Conservation (phyloP, 169 alveolate species). For the Perkinsus chesapeaki region DNA sequence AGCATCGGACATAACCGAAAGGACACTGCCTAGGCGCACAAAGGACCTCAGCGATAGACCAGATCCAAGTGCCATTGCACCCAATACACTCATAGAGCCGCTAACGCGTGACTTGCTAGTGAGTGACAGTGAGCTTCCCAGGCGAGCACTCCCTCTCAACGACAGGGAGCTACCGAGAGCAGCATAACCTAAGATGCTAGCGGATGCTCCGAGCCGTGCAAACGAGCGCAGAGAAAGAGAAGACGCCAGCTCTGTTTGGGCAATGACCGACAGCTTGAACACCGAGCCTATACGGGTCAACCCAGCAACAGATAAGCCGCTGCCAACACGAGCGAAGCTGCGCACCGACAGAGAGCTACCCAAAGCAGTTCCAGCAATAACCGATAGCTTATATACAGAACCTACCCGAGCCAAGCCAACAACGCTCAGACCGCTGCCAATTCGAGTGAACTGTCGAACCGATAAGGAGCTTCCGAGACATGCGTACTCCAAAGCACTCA, state of each 20-base stretch:
- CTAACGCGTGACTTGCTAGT: neutral
- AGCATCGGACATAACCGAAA: neutral
- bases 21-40: neutral
- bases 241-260: neutral
- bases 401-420: neutral
- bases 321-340: neutral
- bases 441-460: neutral
- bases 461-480: neutral
- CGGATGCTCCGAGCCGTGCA: neutral
- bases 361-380: neutral
- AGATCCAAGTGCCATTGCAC: neutral
- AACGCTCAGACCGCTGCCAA: slow-evolving; percentile 4
- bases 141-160: neutral
- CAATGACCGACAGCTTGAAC: slow-evolving; percentile 4
- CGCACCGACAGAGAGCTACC: neutral
- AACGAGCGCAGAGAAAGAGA: neutral
- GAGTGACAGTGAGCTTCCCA: neutral
- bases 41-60: neutral
- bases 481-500: neutral
- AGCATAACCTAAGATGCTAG: neutral
- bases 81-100: neutral
- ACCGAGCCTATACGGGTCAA: neutral
- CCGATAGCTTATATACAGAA: neutral
- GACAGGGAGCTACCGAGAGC: neutral
- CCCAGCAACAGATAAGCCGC: neutral